A percentile compares a stretch with the other conserved stretches of the same genome.
Conservation (phyloP, 1,139 yeast species). For the Zygoascus hellenicus region DNA sequence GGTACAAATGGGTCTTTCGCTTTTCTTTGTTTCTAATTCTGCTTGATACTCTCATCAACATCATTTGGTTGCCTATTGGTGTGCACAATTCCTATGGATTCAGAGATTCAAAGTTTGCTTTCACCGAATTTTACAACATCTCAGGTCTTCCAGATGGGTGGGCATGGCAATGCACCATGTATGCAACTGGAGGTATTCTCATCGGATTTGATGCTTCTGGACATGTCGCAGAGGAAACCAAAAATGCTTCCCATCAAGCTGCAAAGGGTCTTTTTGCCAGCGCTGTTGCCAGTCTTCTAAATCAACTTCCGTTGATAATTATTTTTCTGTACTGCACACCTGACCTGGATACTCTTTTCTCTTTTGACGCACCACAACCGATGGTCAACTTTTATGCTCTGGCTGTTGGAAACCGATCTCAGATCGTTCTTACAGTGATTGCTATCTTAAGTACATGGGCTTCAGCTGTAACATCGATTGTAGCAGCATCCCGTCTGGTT, state of each 20-base stretch:
- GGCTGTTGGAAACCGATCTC: constrained; percentile 27
- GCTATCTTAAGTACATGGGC: constrained; percentile 20
- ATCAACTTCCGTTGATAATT: constrained; percentile 47
- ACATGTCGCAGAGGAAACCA: constrained; percentile 63
- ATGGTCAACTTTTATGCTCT: constrained; percentile 25
- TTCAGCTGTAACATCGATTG: constrained; percentile 23
- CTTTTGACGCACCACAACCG: constrained; percentile 26
- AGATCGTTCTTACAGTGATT: constrained; percentile 24
- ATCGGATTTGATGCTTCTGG: constrained; percentile 58
- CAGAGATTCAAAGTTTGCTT: constrained; percentile 54
- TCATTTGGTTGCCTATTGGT: constrained; percentile 29
- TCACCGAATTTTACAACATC: constrained; percentile 52
- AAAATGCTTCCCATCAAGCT: constrained; percentile 50
- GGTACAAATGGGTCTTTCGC: constrained; percentile 24
- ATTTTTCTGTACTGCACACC: constrained; percentile 43
- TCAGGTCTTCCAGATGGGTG: constrained; percentile 45
- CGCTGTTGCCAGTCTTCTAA: constrained; percentile 48
- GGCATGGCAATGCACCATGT: constrained; percentile 27
- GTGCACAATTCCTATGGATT: constrained; percentile 26
- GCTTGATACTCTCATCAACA: constrained; percentile 24
- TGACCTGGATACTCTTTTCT: constrained; percentile 40
- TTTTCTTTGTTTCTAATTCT: constrained; percentile 19
- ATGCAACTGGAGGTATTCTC: constrained; percentile 25
- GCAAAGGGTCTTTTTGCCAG: constrained; percentile 53
- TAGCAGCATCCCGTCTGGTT: constrained; percentile 28